A percentile compares a stretch with the other conserved stretches of the same genome.
Conservation (phyloP, 257 asterid genomes). For the Solanum chilense region DNA sequence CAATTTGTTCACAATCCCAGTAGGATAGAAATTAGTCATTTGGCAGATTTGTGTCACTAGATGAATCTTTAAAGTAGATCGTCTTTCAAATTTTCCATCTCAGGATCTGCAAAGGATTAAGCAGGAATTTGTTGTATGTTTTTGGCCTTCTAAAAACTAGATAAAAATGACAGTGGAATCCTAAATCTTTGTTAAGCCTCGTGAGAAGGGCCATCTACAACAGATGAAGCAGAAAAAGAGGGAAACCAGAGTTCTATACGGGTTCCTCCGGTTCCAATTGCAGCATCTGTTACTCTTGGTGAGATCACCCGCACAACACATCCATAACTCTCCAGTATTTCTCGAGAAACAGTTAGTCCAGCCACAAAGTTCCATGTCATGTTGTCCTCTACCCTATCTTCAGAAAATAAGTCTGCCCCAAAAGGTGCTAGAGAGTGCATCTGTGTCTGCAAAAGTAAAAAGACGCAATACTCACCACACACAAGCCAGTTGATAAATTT, state of each 20-base stretch:
- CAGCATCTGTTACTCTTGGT: conserved; percentile 45
- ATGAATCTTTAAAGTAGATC: background rate
- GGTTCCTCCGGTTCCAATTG: conserved; percentile 68
- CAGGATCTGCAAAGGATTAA: background rate
- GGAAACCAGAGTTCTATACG: conserved; percentile 93
- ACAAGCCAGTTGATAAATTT: background rate
- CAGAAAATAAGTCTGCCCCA: conserved; percentile 57
- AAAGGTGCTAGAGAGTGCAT: conserved; percentile 80
- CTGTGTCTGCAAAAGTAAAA: conserved; percentile 63
- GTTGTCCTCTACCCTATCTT: conserved; percentile 62
- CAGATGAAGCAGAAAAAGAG: conserved; percentile 21
- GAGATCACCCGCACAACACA: conserved; percentile 76
- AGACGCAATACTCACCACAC: background rate
- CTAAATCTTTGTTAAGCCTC: conserved; percentile 10
- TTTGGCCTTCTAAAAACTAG: background rate
- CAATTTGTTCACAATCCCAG: background rate
- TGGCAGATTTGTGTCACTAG: background rate
- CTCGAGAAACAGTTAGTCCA: conserved; percentile 87
- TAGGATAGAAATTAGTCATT: background rate
- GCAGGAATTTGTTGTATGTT: background rate
- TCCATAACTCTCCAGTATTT: conserved; percentile 83
- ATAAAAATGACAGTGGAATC: background rate
- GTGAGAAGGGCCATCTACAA: conserved; percentile 10
- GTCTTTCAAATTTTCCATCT: background rate
- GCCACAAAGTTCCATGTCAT: conserved; percentile 94